Base-by-base conservation (phyloP, 176 grass and related monocot species). In the Bonia amplexicaulis region DNA sequence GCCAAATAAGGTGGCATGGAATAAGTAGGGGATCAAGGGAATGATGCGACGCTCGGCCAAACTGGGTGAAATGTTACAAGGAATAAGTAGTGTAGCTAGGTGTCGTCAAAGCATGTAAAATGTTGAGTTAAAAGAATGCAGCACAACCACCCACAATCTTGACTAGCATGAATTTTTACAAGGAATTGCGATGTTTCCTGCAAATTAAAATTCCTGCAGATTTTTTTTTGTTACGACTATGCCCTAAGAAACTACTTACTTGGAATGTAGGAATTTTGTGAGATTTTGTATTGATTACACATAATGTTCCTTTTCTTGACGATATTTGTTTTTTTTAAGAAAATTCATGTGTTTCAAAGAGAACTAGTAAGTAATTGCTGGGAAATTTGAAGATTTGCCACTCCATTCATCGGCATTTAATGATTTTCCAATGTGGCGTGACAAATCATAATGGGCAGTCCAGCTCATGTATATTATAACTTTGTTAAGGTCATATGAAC, bases 1-100 rank as follows among this genome's bases (percentile, higher is more conserved):
- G 82, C 77, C 33, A 45, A 85, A 68, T 57, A 68, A 68, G 82
- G 73, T 77, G 47, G 61, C n/a, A 66, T 77, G 83, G 48, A 77
- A 54, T 67, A 75, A 74, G 44, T 49, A 69, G 41, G 79, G 51
- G 39, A 12, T 76, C 53, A 44, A 69, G 80, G 27, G 41, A 49
- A 39, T 52, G 66, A 53, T 64, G 84, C 29, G 84, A 79, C 84
- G 26, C 1, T 52, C 55, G n/a, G 14, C 67, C 76, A 80, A 80
- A 86, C 57, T 27, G 19, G 29, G 54, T 35, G 57, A 74, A 45
- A n/a, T n/a, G n/a, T n/a, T n/a, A n/a, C n/a, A n/a, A n/a, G n/a
- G n/a, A n/a, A n/a, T n/a, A n/a, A n/a, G n/a, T n/a, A 22, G 29
- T 20, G 29, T 37, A 49, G 62, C 29, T 68, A 13, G 46, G 63